Conservation (phyloP, 2,329 filamentous ascomycete genomes). For the Alternaria brassicicola region DNA sequence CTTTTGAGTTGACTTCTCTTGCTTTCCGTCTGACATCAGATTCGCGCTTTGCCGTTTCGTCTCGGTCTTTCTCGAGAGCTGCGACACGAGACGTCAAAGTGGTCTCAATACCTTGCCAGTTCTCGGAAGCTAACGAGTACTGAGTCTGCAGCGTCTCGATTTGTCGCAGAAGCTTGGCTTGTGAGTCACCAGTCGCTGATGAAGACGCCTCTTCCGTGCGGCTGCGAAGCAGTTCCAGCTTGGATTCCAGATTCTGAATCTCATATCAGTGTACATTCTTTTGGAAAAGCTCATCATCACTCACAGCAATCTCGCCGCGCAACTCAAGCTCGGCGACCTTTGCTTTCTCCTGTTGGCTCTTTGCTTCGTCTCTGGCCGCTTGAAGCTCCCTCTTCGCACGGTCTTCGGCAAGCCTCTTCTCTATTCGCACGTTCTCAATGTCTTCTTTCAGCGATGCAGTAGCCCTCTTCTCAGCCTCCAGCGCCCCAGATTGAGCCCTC, state of each 20-base stretch:
- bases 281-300: conserved; percentile 3
- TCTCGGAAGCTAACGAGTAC: conserved; percentile 90
- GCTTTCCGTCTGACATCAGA: conserved; percentile 88
- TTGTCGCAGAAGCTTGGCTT: conserved; percentile 88
- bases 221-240: conserved; percentile 84
- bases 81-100: conserved; percentile 79
- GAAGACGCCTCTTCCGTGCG: conserved; percentile 89
- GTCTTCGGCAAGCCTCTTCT: conserved; percentile 77
- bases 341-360: conserved; percentile 73
- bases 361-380: conserved; percentile 74
- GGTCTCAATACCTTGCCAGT: conserved; percentile 96
- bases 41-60: conserved; percentile 83
- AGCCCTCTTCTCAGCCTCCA: conserved; percentile 68
- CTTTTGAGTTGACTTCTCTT: conserved; percentile 76
- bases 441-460: conserved; percentile 66
- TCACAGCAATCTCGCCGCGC: conserved; percentile 71
- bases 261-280: conserved; percentile 27
- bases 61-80: conserved; percentile 85
- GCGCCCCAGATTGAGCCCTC: conserved; percentile 69
- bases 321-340: conserved; percentile 75
- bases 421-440: conserved; percentile 69
- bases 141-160: conserved; percentile 96
- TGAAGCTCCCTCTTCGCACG: conserved; percentile 71
- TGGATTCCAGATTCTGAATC: conserved; percentile 76
- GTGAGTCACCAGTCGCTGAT: conserved; percentile 78